Evolutionary conservation across 2,329 filamentous ascomycete genomes (phyloP).

Genomic region (Salinomyces thailandicus): DNA sequence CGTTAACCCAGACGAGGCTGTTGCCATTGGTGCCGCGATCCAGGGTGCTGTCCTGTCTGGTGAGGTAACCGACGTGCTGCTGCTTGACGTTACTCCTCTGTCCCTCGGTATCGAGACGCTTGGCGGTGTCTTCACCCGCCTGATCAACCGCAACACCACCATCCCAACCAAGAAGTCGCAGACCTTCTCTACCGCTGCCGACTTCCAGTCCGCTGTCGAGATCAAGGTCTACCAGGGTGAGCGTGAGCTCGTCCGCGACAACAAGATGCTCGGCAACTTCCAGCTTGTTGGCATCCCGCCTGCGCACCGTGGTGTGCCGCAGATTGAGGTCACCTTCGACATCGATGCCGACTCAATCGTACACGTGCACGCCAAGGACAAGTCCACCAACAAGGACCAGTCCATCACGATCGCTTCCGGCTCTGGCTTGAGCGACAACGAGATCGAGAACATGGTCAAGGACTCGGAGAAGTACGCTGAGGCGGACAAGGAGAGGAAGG

Average conservation of each 20-base stretch:
- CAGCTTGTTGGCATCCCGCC: slow-evolving; percentile 95
- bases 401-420: slow-evolving; percentile 98
- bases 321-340: slow-evolving; percentile 97
- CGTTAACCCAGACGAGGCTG: slow-evolving; percentile 96
- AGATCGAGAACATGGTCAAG: slow-evolving; percentile 96
- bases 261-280: slow-evolving; percentile 99
- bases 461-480: slow-evolving; percentile 96
- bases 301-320: slow-evolving; percentile 89
- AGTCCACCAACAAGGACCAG: slow-evolving; percentile 99
- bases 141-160: slow-evolving; percentile 99
- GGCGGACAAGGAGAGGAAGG: slow-evolving; percentile 92
- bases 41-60: slow-evolving; percentile 94
- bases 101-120: slow-evolving; percentile 98
- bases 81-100: slow-evolving; percentile 90
- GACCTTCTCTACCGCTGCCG: slow-evolving; percentile 92
- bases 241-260: slow-evolving; percentile 96
- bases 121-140: slow-evolving; percentile 90
- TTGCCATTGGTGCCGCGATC: slow-evolving; percentile 92
- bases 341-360: slow-evolving; percentile 97
- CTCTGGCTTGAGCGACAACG: slow-evolving; percentile 85
- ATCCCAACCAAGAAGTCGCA: slow-evolving; percentile 99
- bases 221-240: slow-evolving; percentile 99
- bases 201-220: slow-evolving; percentile 97
- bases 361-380: slow-evolving; percentile 96
- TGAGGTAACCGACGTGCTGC: slow-evolving; percentile 90